These are phyloP conservation scores for Lenwebbia sp. DNA, from an alignment of 345 rosid species.

Conservation along the genomic window DNA sequence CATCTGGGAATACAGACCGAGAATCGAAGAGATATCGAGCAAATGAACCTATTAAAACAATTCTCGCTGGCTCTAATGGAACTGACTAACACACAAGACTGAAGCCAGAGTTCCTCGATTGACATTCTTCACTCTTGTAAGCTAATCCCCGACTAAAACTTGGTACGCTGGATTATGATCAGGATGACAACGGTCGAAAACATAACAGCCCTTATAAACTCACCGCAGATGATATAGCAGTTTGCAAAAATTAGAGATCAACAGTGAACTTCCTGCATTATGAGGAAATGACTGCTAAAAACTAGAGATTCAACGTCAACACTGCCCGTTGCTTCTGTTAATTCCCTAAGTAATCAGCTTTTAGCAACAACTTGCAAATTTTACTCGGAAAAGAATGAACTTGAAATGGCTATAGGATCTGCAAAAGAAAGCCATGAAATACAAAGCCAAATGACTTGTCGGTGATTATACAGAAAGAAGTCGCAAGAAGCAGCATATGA, in stretches of 20 bases:
- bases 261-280: not conserved
- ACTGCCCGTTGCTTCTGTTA: not conserved
- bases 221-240: not conserved
- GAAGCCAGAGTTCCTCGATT: not conserved
- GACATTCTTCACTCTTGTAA: not conserved
- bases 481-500: not conserved
- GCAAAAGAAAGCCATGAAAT: not conserved
- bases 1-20: not conserved
- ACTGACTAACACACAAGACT: not conserved
- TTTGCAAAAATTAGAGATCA: not conserved
- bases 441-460: not conserved
- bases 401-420: not conserved
- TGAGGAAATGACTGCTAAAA: not conserved
- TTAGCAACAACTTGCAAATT: not conserved
- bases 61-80: not conserved
- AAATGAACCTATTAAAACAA: not conserved
- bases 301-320: not conserved
- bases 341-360: not conserved
- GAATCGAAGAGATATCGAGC: not conserved
- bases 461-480: not conserved
- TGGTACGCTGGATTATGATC: not conserved
- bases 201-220: not conserved
- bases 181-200: not conserved
- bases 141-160: not conserved
- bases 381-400: not conserved